Percentiles rank a stretch among this genome's conserved stretches.
These are phyloP conservation scores for Colletotrichum musae DNA, from an alignment of 2,329 filamentous ascomycete genomes.

Conservation along the genomic window DNA sequence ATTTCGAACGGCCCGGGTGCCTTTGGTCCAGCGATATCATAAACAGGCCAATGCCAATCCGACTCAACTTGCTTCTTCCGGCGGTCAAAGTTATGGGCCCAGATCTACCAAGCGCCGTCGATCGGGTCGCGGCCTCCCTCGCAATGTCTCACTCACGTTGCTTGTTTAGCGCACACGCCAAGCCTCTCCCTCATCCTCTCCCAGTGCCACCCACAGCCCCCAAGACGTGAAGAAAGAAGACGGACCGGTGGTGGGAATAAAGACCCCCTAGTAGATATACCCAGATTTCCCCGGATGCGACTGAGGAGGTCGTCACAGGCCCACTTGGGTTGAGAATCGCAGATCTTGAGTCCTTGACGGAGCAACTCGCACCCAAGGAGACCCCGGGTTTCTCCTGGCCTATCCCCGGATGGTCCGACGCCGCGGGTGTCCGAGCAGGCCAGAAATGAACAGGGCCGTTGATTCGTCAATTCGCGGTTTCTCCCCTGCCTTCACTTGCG, in stretches of 20 bases:
- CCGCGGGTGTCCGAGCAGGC: slow-evolving; percentile 22
- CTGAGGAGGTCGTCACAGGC: slow-evolving; percentile 14
- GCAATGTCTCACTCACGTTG: not conserved
- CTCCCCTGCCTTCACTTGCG: slow-evolving; percentile 9
- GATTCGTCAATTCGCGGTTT: slow-evolving; percentile 27
- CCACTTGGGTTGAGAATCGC: slow-evolving; percentile 15
- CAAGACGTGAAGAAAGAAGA: slow-evolving; percentile 9
- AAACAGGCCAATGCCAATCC: too few relatives aligned
- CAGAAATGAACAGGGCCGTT: not conserved
- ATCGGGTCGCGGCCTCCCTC: not conserved
- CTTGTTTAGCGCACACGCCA: not conserved
- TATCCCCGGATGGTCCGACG: slow-evolving; percentile 21
- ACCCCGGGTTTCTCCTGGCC: slow-evolving; percentile 24
- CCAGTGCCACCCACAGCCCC: not conserved
- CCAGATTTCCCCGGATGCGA: slow-evolving; percentile 21
- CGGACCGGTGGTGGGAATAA: not conserved
- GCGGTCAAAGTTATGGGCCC: too few relatives aligned
- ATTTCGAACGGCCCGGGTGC: too few relatives aligned
- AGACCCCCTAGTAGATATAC: slow-evolving; percentile 8
- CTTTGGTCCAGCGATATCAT: too few relatives aligned
- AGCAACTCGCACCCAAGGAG: slow-evolving; percentile 4
- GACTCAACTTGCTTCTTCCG: too few relatives aligned
- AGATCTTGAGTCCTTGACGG: slow-evolving; percentile 23
- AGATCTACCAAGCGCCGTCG: too few relatives aligned
- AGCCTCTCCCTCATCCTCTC: not conserved